Conservation (phyloP, 129 eudicot genomes). For the Rutidosis leptorrhynchoides region DNA sequence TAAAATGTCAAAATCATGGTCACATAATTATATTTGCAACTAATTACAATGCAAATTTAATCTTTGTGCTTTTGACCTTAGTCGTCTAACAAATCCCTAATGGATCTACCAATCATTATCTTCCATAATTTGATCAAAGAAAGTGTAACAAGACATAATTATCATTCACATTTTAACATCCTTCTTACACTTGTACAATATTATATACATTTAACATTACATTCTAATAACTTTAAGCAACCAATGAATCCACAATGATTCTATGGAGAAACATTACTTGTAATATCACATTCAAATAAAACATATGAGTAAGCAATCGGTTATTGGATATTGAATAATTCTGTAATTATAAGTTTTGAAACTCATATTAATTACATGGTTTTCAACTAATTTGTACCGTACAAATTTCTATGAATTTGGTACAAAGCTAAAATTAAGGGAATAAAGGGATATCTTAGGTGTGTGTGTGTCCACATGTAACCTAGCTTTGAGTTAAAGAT, state of each 20-base stretch:
- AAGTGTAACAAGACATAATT: constrained; percentile 35
- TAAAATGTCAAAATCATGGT: constrained; percentile 28
- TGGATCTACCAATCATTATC: constrained; percentile 30
- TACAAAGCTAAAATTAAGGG: constrained; percentile 28
- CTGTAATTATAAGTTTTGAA: background rate
- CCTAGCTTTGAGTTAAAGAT: constrained; percentile 70
- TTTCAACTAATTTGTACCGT: background rate
- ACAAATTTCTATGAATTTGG: constrained; percentile 20
- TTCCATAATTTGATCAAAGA: constrained; percentile 33
- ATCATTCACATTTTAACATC: constrained; percentile 23
- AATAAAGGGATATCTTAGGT: constrained; percentile 32
- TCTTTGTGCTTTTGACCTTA: constrained; percentile 45
- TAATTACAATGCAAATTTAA: constrained; percentile 32
- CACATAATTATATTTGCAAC: constrained; percentile 27
- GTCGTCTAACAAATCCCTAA: constrained; percentile 21
- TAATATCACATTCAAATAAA: background rate
- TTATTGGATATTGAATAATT: background rate
- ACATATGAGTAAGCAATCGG: background rate
- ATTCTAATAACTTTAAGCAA: background rate
- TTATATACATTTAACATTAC: constrained; percentile 1
- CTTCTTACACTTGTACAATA: constrained; percentile 11
- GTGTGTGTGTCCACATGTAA: constrained; percentile 40
- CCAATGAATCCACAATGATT: background rate
- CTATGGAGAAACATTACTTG: background rate
- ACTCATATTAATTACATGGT: background rate